Evolutionary conservation across 805 yeast genomes (phyloP), one percentile per base, ranked within the genome.

Genomic region (Teunomyces gatunensis): DNA sequence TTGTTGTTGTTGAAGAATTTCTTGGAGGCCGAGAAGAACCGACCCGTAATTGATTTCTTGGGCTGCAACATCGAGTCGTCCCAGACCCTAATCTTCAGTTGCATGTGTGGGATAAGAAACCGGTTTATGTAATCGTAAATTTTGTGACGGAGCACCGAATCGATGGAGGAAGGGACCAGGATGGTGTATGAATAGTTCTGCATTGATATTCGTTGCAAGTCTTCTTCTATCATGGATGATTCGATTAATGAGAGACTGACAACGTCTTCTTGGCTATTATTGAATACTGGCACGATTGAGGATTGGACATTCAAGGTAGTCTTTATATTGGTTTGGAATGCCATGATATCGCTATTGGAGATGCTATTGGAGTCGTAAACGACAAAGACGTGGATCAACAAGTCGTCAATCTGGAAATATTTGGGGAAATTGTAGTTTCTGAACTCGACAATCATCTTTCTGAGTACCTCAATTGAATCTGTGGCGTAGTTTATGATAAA

Each of bases 31-130:
- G 78, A 79, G 66, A 85, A 88, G 53, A 84, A 78, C 49, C 91
- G 69, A 13, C 89, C 86, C 0, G 96, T 79, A 17, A 88, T 68
- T 21, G 96, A 87, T 54, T 83, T 83, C 51, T 91, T 77, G 4
- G 95, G 91, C 35, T 82, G 79, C 11, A 89, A 79, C 4, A 86
- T 75, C 57, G 83, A 87, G 55, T 90, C 96, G 50, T 85, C 91
- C 97, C 97, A 91, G 11, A 78, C 63, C 29, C 84, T 73, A n/a
- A 89, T 79, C 57, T 88, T 85, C 47, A 79, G 68, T 59, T 89
- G 90, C 96, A 94, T 89, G 62, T 83, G 91, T 0, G 97, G 96
- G 1, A 89, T 73, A 48, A 87, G 66, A 41, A 68, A 66, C 52
- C 75, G 77, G 30, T 67, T 67, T 7, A 81, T 69, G 46, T 79